Evolutionary conservation across 306 rosid species (phyloP).

Genomic region (Psophocarpus tetragonolobus): DNA sequence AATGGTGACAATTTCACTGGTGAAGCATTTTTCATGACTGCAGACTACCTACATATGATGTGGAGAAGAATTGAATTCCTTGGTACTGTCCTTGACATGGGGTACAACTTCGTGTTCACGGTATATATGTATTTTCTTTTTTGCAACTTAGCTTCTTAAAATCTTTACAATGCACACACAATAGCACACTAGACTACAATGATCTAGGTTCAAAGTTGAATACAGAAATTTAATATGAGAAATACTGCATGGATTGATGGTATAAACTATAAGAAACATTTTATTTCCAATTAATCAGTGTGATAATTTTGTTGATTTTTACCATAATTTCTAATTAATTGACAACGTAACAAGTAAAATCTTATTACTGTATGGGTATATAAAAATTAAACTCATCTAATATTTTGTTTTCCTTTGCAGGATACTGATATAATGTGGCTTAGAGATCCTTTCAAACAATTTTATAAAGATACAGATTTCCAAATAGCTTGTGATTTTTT

Average conservation of each 20-base stretch:
- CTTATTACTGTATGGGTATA: neutral
- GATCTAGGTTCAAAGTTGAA: neutral
- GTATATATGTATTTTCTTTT: slow-evolving; percentile 39
- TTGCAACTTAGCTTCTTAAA: neutral
- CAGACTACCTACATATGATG: slow-evolving; percentile 75
- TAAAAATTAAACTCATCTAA: neutral
- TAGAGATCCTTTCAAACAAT: slow-evolving; percentile 62
- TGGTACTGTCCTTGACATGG: slow-evolving; percentile 58
- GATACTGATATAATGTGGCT: slow-evolving; percentile 93
- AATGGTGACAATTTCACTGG: slow-evolving; percentile 54
- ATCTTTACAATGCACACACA: neutral
- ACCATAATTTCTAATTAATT: neutral
- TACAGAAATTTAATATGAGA: neutral
- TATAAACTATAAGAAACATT: too few relatives aligned
- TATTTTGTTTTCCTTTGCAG: slow-evolving; percentile 32
- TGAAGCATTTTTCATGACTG: slow-evolving; percentile 75
- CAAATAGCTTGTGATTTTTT: slow-evolving; percentile 77
- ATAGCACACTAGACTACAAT: neutral
- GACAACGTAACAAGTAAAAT: neutral
- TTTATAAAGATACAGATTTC: slow-evolving; percentile 63
- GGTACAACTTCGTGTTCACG: slow-evolving; percentile 83
- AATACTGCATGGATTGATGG: neutral
- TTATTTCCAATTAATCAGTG: too few relatives aligned
- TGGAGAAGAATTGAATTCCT: slow-evolving; percentile 77
- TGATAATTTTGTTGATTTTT: neutral